Conservation (phyloP, 345 rosid species). For the Turritis glabra region DNA sequence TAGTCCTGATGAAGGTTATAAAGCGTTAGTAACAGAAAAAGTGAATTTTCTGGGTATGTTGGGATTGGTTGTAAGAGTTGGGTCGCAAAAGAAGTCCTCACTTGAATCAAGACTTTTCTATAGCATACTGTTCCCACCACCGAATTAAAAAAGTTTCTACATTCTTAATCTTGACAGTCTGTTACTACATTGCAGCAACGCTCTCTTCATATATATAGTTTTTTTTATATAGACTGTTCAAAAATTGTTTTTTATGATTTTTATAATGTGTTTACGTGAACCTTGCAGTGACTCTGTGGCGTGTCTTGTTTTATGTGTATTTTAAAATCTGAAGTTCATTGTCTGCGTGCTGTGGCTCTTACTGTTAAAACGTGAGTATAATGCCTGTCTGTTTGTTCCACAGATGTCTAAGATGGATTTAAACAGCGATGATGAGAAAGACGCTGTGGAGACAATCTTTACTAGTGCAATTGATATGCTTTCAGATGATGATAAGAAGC, state of each 20-base stretch:
- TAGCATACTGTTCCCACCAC: neutral
- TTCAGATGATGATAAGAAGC: constrained; percentile 96
- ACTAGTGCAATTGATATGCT: constrained; percentile 99
- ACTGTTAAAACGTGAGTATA: neutral
- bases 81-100: neutral
- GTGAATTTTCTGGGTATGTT: neutral
- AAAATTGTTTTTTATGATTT: neutral
- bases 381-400: neutral
- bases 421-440: constrained; percentile 88
- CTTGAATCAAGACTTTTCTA: neutral
- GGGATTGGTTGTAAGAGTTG: neutral
- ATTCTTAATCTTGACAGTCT: neutral
- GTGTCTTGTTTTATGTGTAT: constrained; percentile 5
- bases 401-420: constrained; percentile 99
- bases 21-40: neutral
- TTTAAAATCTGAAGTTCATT: neutral
- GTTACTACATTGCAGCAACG: neutral
- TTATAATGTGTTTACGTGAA: neutral
- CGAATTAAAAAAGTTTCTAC: neutral
- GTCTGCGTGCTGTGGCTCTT: neutral
- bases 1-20: neutral
- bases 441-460: constrained; percentile 72
- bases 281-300: neutral
- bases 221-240: neutral
- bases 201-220: neutral